phyloP scores from a whole-genome alignment of 1,139 yeast genomes.

The Zygoascus meyerae region DNA sequence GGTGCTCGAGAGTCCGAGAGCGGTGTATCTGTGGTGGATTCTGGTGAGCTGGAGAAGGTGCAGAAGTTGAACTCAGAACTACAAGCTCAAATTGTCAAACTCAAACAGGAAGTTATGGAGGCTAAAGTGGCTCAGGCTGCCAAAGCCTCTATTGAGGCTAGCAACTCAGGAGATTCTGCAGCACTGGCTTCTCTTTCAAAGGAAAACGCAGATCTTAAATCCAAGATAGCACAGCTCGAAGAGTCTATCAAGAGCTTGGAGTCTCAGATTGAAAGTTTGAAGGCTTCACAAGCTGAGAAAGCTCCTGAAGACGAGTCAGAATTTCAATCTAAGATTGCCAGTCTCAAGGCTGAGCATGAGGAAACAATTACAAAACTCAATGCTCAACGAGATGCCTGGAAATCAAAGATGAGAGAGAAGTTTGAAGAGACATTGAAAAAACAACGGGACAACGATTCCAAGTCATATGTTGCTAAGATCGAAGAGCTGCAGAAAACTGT shows the following conservation, averaged over 20 bases:
- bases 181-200: neutral
- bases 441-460: conserved; percentile 1
- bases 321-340: neutral
- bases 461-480: neutral
- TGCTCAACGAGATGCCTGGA: conserved; percentile 5
- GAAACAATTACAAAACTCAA: conserved; percentile 2
- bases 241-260: neutral
- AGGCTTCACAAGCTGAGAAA: neutral
- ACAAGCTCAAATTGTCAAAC: conserved; percentile 1
- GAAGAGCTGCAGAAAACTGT: conserved; percentile 2
- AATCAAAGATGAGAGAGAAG: conserved; percentile 3
- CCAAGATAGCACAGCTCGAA: conserved; percentile 1
- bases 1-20: conserved; percentile 3
- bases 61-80: conserved; percentile 1
- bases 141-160: neutral
- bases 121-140: conserved; percentile 1
- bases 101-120: conserved; percentile 1
- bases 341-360: conserved; percentile 2
- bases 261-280: conserved; percentile 1
- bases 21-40: conserved; percentile 7
- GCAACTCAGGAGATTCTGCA: neutral
- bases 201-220: neutral
- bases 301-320: conserved; percentile 1
- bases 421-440: conserved; percentile 6
- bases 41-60: neutral